Percentiles rank a stretch among this genome's conserved stretches.
Conservation (phyloP, 2,329 filamentous ascomycete species). For the Fusarium stilboides region DNA sequence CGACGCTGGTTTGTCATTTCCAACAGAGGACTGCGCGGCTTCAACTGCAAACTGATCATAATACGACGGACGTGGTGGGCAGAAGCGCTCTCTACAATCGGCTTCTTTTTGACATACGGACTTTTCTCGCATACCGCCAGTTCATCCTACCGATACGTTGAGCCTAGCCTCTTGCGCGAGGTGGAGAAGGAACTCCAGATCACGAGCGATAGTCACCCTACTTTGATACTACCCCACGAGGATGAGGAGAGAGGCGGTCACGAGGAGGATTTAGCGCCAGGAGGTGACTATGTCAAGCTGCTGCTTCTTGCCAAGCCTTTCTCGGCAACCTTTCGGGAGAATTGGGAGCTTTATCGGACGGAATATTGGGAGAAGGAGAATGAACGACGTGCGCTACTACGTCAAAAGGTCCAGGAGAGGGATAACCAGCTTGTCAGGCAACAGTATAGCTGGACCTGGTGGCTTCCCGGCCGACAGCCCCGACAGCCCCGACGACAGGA, state of each 20-base stretch:
- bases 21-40: slow-evolving; percentile 89
- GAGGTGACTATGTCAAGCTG: slow-evolving; percentile 93
- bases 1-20: slow-evolving; percentile 90
- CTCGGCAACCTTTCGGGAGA: slow-evolving; percentile 92
- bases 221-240: slow-evolving; percentile 60
- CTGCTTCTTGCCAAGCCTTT: slow-evolving; percentile 95
- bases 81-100: slow-evolving; percentile 80
- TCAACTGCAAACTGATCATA: slow-evolving; percentile 97
- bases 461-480: slow-evolving; percentile 78
- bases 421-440: slow-evolving; percentile 78
- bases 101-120: slow-evolving; percentile 84
- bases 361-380: slow-evolving; percentile 99
- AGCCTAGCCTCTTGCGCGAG: slow-evolving; percentile 72
- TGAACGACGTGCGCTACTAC: slow-evolving; percentile 82
- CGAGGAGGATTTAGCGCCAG: slow-evolving; percentile 91
- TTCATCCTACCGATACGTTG: slow-evolving; percentile 83
- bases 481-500: slow-evolving; percentile 56
- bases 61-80: slow-evolving; percentile 86
- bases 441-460: slow-evolving; percentile 85
- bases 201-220: slow-evolving; percentile 59
- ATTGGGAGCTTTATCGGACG: slow-evolving; percentile 94
- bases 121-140: slow-evolving; percentile 77
- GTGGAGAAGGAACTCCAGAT: slow-evolving; percentile 72
- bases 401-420: slow-evolving; percentile 77
- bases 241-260: slow-evolving; percentile 77